These are phyloP conservation scores for Hypoxylon fuscum DNA, from an alignment of 495 filamentous ascomycete genomes.

Conservation along the genomic window DNA sequence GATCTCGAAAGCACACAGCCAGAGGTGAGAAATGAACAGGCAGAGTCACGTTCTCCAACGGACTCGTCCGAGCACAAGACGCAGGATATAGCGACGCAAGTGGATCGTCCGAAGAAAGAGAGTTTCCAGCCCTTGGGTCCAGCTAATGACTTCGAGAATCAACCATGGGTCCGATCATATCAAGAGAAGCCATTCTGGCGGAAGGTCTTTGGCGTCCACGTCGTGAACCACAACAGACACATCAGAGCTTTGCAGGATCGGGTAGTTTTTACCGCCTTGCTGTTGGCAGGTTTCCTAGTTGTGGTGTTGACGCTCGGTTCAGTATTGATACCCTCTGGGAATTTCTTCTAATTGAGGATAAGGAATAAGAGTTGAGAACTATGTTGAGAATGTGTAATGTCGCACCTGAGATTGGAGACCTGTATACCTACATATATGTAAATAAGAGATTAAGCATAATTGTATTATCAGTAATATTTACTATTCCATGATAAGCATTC, in stretches of 20 bases:
- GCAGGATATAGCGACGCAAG: constrained; percentile 7
- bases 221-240: constrained; percentile 69
- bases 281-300: constrained; percentile 48
- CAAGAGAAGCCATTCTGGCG: constrained; percentile 63
- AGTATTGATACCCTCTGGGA: constrained; percentile 44
- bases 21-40: background rate
- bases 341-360: constrained; percentile 19
- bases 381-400: too few species aligned
- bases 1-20: constrained; percentile 32
- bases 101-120: constrained; percentile 49
- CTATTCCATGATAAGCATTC: constrained; percentile 5
- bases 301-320: constrained; percentile 48
- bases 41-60: constrained; percentile 12
- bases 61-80: constrained; percentile 23
- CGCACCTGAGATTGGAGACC: too few species aligned
- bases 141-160: constrained; percentile 66
- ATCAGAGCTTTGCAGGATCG: constrained; percentile 72
- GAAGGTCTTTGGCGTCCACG: constrained; percentile 69
- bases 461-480: background rate
- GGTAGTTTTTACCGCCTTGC: constrained; percentile 62
- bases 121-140: constrained; percentile 58
- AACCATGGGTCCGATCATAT: constrained; percentile 69
- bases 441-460: too few species aligned
- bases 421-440: too few species aligned
- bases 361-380: background rate